Base-by-base conservation (phyloP, 2,329 filamentous ascomycete genomes). In the Microcyclospora tardicrescens region DNA sequence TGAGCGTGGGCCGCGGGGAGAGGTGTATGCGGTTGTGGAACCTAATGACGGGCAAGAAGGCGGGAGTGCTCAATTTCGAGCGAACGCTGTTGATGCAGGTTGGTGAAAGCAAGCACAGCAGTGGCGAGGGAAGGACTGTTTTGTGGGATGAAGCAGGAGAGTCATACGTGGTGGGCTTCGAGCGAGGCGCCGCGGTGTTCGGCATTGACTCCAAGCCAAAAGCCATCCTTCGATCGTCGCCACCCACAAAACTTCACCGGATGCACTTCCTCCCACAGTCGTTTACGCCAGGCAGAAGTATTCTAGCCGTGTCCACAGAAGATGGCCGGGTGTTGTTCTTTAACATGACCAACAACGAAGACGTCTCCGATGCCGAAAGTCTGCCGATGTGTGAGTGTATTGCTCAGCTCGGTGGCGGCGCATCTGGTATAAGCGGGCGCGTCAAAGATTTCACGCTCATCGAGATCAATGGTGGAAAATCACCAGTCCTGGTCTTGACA, bases 21-120 rank as follows among this genome's bases (percentile, higher is more conserved):
- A 79, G 77, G 47, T 85, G 80, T 55, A 93, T 98, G 83, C 71
- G 91, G 47, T 62, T 96, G 47, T 98, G 91, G 91, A 96, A 98
- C 56, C 61, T 98, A 46, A 86, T 96, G 48, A 96, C 89, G 2
- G 91, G 87, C 12, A 93, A 89, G 66, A 95, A 94, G 65, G 87
- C 87, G 1, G 85, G 87, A 24, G 87, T 94, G 37, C 65, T 98
- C 50, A 91, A 84, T 57, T 96, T 96, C 59, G 74, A 73, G 47
- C 71, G 74, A 41, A 74, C 79, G 0, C 71, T 91, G 52, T 67
- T 96, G 37, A 68, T 74, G 33, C 77, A 82, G 50, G 74, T 82
- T 10, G 84, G 84, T 34, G 85, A 94, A 64, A 74, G 78, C 33
- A 77, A 76, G 58, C 79, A 80, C 58, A 76, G 78, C 33, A 79